These are phyloP conservation scores for Apophysomyces elegans DNA, from an alignment of 371 early-diverging fungal species.

Conservation along the genomic window DNA sequence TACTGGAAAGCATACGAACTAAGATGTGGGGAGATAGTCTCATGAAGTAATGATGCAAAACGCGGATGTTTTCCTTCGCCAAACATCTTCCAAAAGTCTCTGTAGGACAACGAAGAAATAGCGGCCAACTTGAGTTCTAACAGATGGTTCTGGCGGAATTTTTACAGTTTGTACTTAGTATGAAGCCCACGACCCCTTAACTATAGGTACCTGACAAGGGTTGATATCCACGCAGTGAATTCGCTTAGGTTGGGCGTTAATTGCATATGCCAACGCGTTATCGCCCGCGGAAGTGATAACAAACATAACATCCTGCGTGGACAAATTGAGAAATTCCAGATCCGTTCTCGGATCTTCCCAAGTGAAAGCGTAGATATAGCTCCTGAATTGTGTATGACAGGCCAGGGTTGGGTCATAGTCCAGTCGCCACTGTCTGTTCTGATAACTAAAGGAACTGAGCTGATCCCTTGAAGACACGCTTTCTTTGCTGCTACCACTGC, in stretches of 20 bases:
- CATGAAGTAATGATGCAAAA: slow-evolving; percentile 67
- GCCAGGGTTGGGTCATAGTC: slow-evolving; percentile 69
- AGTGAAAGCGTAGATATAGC: slow-evolving; percentile 87
- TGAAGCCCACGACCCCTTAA: neutral
- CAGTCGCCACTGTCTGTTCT: slow-evolving; percentile 62
- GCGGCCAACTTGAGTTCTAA: slow-evolving; percentile 83
- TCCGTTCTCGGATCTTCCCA: slow-evolving; percentile 90
- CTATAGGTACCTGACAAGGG: slow-evolving; percentile 71
- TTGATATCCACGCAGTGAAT: slow-evolving; percentile 90
- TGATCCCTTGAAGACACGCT: neutral
- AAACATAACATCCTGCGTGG: slow-evolving; percentile 72
- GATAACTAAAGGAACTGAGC: slow-evolving; percentile 22
- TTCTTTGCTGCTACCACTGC: slow-evolving; percentile 22
- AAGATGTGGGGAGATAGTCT: slow-evolving; percentile 72
- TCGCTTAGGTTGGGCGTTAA: slow-evolving; percentile 66
- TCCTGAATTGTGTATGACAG: slow-evolving; percentile 76
- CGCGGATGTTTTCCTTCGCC: slow-evolving; percentile 72
- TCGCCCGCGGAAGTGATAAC: slow-evolving; percentile 89
- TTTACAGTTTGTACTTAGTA: too few species aligned
- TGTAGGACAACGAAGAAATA: slow-evolving; percentile 62
- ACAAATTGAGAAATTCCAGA: slow-evolving; percentile 68
- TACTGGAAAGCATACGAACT: slow-evolving; percentile 79
- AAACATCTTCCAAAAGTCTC: slow-evolving; percentile 83
- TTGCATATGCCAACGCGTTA: slow-evolving; percentile 84
- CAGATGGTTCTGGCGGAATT: slow-evolving; percentile 66